These are phyloP conservation scores for Xylaria longipes DNA, from an alignment of 495 filamentous ascomycete genomes.

Conservation along the genomic window DNA sequence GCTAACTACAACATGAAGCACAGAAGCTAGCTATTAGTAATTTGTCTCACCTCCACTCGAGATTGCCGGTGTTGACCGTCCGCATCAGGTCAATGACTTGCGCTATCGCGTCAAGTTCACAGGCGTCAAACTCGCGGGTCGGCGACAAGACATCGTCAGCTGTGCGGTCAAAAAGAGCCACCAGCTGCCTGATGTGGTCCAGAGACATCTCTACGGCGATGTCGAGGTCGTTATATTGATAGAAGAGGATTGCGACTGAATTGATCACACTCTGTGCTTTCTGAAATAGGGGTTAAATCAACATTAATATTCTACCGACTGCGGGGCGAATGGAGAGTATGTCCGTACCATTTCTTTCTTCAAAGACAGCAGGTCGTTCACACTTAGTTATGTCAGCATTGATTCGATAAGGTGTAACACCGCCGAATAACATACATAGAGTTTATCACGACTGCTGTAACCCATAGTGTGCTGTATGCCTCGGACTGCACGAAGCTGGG, in stretches of 20 bases:
- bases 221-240: slow-evolving; percentile 34
- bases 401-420: neutral
- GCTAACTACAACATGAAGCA: neutral
- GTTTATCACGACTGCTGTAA: slow-evolving; percentile 35
- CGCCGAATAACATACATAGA: slow-evolving; percentile 30
- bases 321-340: neutral
- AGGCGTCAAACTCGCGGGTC: slow-evolving; percentile 14
- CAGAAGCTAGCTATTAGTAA: neutral
- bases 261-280: slow-evolving; percentile 39
- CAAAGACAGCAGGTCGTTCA: slow-evolving; percentile 37
- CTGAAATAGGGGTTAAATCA: slow-evolving; percentile 18
- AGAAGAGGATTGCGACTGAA: slow-evolving; percentile 38
- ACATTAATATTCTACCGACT: neutral
- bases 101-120: slow-evolving; percentile 30
- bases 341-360: slow-evolving; percentile 40
- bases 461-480: slow-evolving; percentile 31
- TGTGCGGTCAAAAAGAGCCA: slow-evolving; percentile 33
- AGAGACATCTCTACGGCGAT: slow-evolving; percentile 38
- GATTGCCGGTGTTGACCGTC: slow-evolving; percentile 36
- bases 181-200: slow-evolving; percentile 31
- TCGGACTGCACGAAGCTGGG: slow-evolving; percentile 26
- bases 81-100: slow-evolving; percentile 30
- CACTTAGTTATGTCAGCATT: slow-evolving; percentile 23
- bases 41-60: slow-evolving; percentile 36
- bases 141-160: slow-evolving; percentile 30